Evolutionary conservation across 2,329 filamentous ascomycete species (phyloP).

Genomic region (Passalora sequoiae): DNA sequence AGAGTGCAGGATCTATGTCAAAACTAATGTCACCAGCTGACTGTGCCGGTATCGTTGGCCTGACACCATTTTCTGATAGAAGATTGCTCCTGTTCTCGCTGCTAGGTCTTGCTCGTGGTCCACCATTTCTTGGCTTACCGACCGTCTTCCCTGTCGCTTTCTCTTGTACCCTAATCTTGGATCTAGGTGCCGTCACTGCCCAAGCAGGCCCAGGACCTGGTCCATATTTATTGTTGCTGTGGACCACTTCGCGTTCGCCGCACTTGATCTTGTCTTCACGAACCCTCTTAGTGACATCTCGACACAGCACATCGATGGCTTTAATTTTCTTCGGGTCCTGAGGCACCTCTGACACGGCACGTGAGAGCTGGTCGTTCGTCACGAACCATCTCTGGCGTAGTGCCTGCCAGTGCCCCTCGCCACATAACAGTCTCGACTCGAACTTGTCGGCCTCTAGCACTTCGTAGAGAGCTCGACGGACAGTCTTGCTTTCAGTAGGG

Average conservation of each 20-base stretch:
- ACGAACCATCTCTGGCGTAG: constrained; percentile 64
- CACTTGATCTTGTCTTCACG: constrained; percentile 59
- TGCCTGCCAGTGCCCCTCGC: constrained; percentile 64
- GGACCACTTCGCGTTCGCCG: constrained; percentile 15
- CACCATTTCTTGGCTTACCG: constrained; percentile 1
- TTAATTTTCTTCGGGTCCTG: constrained; percentile 48
- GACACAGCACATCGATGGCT: constrained; percentile 65
- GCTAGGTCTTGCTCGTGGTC: constrained; percentile 8
- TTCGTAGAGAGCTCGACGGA: constrained; percentile 62
- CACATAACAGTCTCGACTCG: constrained; percentile 67
- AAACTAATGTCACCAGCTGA: constrained; percentile 15
- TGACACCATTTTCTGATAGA: constrained; percentile 2
- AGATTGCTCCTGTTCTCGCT: constrained; percentile 3
- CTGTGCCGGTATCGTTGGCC: constrained; percentile 14
- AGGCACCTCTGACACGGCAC: constrained; percentile 16
- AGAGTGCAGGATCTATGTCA: constrained; percentile 22
- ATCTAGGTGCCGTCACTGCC: constrained; percentile 16
- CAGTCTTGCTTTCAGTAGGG: constrained; percentile 60
- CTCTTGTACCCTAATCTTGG: constrained; percentile 9
- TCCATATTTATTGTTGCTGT: constrained; percentile 31
- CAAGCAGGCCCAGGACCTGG: constrained; percentile 41
- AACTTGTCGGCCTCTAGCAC: constrained; percentile 63
- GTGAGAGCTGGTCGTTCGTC: constrained; percentile 16
- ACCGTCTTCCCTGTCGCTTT: constrained; percentile 7
- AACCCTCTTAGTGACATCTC: constrained; percentile 72